Percentiles rank a stretch among this genome's conserved stretches.
Conservation (phyloP, 345 rosid genomes). For the sweet orange (Citrus sinensis) region DVS_A1.0 CM039168.1:28359501-28360000, state of each 20-base stretch:
- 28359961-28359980: slow-evolving; percentile 2
- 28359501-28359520: neutral
- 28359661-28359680: slow-evolving; percentile 19
- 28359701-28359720: neutral
- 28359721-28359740: neutral
- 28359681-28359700: slow-evolving; percentile 17
- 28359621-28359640: neutral
- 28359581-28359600: neutral
- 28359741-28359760: neutral
- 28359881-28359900: slow-evolving; percentile 34
- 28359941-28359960: slow-evolving; percentile 1
- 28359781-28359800: slow-evolving; percentile 17
- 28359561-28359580: neutral
- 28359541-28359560: neutral
- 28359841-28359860: slow-evolving; percentile 34
- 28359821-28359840: slow-evolving; percentile 24
- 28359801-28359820: slow-evolving; percentile 13
- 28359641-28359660: slow-evolving; percentile 35
- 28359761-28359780: neutral
- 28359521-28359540: neutral
- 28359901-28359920: slow-evolving; percentile 32
- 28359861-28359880: slow-evolving; percentile 26
- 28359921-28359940: slow-evolving; percentile 13
- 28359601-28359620: neutral
- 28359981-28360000: neutral